These are phyloP conservation scores for Calonectria fujianensis DNA, from an alignment of 2,329 filamentous ascomycete species.

Conservation along the genomic window DNA sequence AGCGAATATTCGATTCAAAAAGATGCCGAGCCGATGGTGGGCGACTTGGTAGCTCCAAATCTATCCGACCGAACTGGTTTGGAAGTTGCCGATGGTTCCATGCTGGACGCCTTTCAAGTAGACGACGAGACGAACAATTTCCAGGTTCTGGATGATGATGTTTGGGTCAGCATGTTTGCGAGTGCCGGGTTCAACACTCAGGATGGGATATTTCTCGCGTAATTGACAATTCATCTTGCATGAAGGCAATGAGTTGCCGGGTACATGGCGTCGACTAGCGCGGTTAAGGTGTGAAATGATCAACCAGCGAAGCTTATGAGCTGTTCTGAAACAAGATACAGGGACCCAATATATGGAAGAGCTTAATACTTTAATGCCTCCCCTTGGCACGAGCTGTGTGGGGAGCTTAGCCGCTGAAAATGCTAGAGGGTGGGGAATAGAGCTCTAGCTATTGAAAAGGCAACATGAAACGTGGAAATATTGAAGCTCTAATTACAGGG, in stretches of 20 bases:
- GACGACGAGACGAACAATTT: constrained; percentile 26
- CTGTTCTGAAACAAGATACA: neutral
- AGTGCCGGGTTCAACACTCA: constrained; percentile 56
- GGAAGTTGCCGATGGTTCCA: neutral
- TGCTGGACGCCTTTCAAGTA: neutral
- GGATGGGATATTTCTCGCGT: constrained; percentile 53
- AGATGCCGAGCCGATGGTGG: neutral
- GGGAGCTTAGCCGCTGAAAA: neutral
- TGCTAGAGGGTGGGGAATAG: neutral
- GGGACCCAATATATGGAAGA: too few species aligned
- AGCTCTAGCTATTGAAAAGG: neutral
- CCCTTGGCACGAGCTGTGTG: neutral
- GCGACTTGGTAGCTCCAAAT: neutral
- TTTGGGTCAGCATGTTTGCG: constrained; percentile 56
- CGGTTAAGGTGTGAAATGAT: neutral
- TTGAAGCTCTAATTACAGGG: constrained; percentile 12
- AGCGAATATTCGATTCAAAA: neutral
- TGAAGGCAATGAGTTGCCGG: neutral
- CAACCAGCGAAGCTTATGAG: neutral
- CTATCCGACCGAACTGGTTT: neutral
- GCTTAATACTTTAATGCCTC: neutral
- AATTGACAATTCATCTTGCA: neutral
- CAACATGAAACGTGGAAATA: constrained; percentile 10
- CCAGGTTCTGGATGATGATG: constrained; percentile 49
- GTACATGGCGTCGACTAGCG: neutral